A percentile compares a stretch with the other conserved stretches of the same genome.
Conservation (phyloP, 2,329 filamentous ascomycete genomes). For the Fusarium hainanense region DNA sequence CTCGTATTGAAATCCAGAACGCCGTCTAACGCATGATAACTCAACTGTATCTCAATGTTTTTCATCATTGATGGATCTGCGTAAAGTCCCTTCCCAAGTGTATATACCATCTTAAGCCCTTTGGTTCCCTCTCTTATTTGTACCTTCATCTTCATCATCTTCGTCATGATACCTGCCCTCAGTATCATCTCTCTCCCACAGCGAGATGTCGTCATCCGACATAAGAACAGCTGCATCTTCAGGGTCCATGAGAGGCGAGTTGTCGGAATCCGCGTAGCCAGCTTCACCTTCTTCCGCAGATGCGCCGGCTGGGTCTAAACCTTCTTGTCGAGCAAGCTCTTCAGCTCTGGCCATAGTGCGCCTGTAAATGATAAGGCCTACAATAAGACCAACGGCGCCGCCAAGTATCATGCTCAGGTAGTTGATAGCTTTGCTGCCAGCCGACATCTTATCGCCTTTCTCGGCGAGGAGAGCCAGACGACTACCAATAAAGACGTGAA, state of each 20-base stretch:
- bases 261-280: conserved; percentile 59
- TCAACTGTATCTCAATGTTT: neutral
- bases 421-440: conserved; percentile 81
- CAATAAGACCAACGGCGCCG: conserved; percentile 74
- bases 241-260: conserved; percentile 56
- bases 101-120: neutral
- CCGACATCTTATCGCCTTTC: conserved; percentile 83
- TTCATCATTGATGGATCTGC: conserved; percentile 8
- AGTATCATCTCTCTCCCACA: conserved; percentile 62
- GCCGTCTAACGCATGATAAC: conserved; percentile 33
- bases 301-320: conserved; percentile 36
- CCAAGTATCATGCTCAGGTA: conserved; percentile 83
- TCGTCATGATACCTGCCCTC: conserved; percentile 51
- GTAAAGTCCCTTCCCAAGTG: neutral
- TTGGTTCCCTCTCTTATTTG: conserved; percentile 28
- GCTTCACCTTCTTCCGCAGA: conserved; percentile 50
- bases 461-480: conserved; percentile 86
- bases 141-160: conserved; percentile 47
- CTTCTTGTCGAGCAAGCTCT: conserved; percentile 64
- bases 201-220: conserved; percentile 69
- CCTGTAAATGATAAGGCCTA: conserved; percentile 87
- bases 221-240: conserved; percentile 65
- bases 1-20: conserved; percentile 32
- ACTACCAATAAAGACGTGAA: conserved; percentile 92
- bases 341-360: conserved; percentile 72